Base-by-base conservation (phyloP, 306 rosid genomes). In the Abrus pulchellus region DNA sequence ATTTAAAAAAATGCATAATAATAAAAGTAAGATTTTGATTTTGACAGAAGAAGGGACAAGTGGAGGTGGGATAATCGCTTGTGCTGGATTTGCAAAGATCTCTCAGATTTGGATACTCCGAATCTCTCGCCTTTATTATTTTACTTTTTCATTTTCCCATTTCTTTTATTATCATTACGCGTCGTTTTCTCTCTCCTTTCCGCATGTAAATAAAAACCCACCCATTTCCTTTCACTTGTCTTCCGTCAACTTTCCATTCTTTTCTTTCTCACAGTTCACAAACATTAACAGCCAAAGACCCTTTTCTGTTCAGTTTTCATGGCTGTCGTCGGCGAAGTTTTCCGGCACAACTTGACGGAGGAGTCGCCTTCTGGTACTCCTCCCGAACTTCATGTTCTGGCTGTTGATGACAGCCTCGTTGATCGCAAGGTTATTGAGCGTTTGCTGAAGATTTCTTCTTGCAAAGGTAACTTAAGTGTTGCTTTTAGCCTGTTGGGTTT, bases 371-470 rank as follows among this genome's bases (percentile, higher is more conserved):
- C 80, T 36, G 55, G 79, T 43, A 74, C 85, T 0, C 41, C 85
- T 0, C 41, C 68, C 1, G 84, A 90, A 72, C 83, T 95, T 43
- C 99, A 93, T 61, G 99, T 95, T 77, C 91, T 95, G 1, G 99
- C 99, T 8, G 99, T 95, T 1, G 99, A 95, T 70, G 99, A 95
- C 41, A 95, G 93, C 34, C 85, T 73, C 13, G 92, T 95, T 28
- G 99, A 95, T 61, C 88, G 98, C 43, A 93, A 89, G 78, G 96
- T 95, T 36, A 95, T 95, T 34, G 99, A 95, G 67, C 82, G 85
- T 8, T 84, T 95, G 89, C 88, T 95, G 1, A 93, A 88, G 84
- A 83, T 88, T 56, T 91, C 98, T 9, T 89, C 97, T 7, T 95
- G 97, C 68, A 90, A 93, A 93, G 98, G 98, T 94, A 66, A 70